phyloP scores from a whole-genome alignment of 768 basidiomycete species.

The Psilocybe azurescens region DNA sequence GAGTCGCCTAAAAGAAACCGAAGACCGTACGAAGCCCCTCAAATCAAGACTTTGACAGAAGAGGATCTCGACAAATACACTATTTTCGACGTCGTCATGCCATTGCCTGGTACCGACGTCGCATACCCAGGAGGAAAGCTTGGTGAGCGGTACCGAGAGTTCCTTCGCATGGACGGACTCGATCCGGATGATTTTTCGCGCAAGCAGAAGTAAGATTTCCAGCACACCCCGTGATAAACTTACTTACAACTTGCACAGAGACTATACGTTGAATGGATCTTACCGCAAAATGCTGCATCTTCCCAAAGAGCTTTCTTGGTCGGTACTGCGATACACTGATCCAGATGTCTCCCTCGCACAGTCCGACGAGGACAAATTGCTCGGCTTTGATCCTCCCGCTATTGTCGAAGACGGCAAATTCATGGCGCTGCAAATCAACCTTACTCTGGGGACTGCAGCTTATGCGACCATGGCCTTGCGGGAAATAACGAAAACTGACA shows the following conservation, averaged over 20 bases:
- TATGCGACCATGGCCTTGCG: conserved; percentile 99
- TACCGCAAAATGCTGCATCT: conserved; percentile 92
- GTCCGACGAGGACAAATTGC: conserved; percentile 92
- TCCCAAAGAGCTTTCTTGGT: conserved; percentile 84
- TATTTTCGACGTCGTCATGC: conserved; percentile 96
- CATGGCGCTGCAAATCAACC: conserved; percentile 82
- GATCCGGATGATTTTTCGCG: conserved; percentile 90
- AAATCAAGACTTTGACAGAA: conserved; percentile 78
- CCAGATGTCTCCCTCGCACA: conserved; percentile 92
- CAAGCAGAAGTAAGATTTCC: conserved; percentile 77
- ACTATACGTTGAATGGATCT: conserved; percentile 91
- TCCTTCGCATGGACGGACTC: conserved; percentile 83
- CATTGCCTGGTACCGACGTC: conserved; percentile 94
- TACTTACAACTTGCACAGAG: conserved; percentile 50
- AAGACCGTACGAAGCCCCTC: conserved; percentile 69
- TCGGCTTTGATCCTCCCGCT: conserved; percentile 78
- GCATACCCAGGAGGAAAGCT: conserved; percentile 88
- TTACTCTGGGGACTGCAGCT: conserved; percentile 88
- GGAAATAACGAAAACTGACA: conserved; percentile 95
- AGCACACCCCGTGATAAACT: conserved; percentile 1
- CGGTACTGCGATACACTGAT: conserved; percentile 86
- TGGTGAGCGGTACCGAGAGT: conserved; percentile 86
- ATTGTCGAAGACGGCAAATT: conserved; percentile 79
- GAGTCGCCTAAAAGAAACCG: conserved; percentile 39
- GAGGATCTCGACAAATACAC: conserved; percentile 82